A percentile compares a stretch with the other conserved stretches of the same genome.
phyloP scores from a whole-genome alignment of 2,329 filamentous ascomycete genomes.

The Trichoderma sp. region DNA sequence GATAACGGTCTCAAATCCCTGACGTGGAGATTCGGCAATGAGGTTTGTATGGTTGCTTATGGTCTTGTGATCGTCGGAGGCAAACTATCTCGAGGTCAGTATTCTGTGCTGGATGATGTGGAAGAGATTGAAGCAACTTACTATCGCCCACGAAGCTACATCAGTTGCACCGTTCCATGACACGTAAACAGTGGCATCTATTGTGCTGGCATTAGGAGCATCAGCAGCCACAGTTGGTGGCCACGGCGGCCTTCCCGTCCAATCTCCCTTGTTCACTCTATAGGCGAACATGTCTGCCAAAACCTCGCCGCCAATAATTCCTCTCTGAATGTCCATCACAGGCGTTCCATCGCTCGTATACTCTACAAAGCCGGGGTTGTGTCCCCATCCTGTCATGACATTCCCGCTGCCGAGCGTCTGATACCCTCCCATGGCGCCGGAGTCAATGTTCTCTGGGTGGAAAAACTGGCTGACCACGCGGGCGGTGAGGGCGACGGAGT shows the following conservation, averaged over 20 bases:
- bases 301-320: neutral
- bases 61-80: slow-evolving; percentile 10
- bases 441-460: slow-evolving; percentile 2
- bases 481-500: neutral
- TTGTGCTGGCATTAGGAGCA: neutral
- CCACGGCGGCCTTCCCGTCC: neutral
- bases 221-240: neutral
- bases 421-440: slow-evolving; percentile 15
- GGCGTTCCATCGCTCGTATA: slow-evolving; percentile 6
- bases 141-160: slow-evolving; percentile 11
- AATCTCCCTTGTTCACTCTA: slow-evolving; percentile 15
- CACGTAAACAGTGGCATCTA: slow-evolving; percentile 9
- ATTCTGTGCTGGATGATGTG: neutral
- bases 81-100: neutral
- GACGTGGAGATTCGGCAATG: slow-evolving; percentile 1
- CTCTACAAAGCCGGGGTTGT: slow-evolving; percentile 9
- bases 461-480: neutral
- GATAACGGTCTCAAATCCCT: slow-evolving; percentile 5
- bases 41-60: slow-evolving; percentile 7
- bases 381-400: slow-evolving; percentile 13
- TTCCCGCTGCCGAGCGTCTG: neutral
- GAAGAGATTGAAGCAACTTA: neutral
- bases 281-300: slow-evolving; percentile 18
- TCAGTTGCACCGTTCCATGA: slow-evolving; percentile 17
- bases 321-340: slow-evolving; percentile 9